These are phyloP conservation scores for Candida tallmaniae DNA, from an alignment of 805 yeast genomes.

Conservation along the genomic window DNA sequence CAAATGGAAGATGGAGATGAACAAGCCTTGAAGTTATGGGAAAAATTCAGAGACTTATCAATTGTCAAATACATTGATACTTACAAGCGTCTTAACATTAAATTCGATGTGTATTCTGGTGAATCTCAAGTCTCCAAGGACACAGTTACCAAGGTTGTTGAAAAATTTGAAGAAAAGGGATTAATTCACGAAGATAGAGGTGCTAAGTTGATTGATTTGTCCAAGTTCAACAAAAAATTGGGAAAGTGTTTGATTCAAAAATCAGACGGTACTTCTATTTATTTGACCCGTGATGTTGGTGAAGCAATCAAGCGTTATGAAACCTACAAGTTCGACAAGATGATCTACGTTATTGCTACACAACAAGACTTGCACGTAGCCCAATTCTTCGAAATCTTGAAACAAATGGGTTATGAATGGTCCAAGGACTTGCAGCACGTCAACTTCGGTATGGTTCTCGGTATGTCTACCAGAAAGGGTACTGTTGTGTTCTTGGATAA, in stretches of 20 bases:
- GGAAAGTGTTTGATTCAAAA: constrained; percentile 92
- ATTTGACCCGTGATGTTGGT: constrained; percentile 94
- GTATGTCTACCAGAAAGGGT: constrained; percentile 98
- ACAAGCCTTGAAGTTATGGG: constrained; percentile 74
- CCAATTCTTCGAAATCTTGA: constrained; percentile 90
- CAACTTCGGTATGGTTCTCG: constrained; percentile 96
- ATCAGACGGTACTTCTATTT: constrained; percentile 91
- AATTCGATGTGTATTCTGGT: constrained; percentile 87
- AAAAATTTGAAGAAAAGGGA: constrained; percentile 59
- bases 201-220: constrained; percentile 82
- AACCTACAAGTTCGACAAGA: constrained; percentile 82
- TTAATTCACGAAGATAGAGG: constrained; percentile 85
- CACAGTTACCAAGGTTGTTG: constrained; percentile 61
- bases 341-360: constrained; percentile 92
- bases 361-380: constrained; percentile 95
- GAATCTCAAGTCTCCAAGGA: constrained; percentile 88
- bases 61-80: constrained; percentile 83
- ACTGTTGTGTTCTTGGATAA: constrained; percentile 97
- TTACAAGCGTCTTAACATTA: constrained; percentile 86
- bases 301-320: constrained; percentile 91
- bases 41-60: constrained; percentile 83
- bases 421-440: constrained; percentile 75
- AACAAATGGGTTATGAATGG: constrained; percentile 88
- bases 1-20: constrained; percentile 92
- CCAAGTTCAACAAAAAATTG: constrained; percentile 79